Evolutionary conservation across 2,329 filamentous ascomycete genomes (phyloP).

Genomic region (Hansfordia pulvinata): DNA sequence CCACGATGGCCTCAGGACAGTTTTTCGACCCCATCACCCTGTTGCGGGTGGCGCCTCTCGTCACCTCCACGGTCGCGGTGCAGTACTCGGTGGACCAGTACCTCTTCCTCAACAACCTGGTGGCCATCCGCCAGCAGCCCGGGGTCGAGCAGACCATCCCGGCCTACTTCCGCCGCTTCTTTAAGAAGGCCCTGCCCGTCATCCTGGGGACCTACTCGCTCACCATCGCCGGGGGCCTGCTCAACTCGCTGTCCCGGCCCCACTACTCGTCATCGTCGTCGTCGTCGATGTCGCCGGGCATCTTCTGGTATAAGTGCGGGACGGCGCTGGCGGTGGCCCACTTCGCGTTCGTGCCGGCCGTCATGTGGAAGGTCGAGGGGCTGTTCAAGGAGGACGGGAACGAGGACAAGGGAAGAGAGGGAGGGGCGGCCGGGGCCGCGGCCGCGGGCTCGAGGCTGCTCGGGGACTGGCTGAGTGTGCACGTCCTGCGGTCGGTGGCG

Average conservation of each 20-base stretch:
- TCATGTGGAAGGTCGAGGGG: constrained; percentile 14
- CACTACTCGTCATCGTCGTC: background rate
- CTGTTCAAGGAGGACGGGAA: constrained; percentile 11
- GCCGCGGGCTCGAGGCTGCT: constrained; percentile 9
- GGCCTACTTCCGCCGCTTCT: constrained; percentile 26
- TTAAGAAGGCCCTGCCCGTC: constrained; percentile 15
- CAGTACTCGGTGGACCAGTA: constrained; percentile 30
- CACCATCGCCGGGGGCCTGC: constrained; percentile 12
- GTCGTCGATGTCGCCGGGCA: constrained; percentile 5
- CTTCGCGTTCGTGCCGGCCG: constrained; percentile 16
- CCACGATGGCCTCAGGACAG: constrained; percentile 21
- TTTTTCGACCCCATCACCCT: constrained; percentile 23
- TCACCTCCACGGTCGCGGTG: constrained; percentile 31
- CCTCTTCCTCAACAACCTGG: constrained; percentile 24
- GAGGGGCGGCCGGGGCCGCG: too few relatives aligned
- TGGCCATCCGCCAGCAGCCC: constrained; percentile 13
- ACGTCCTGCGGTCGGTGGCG: constrained; percentile 12
- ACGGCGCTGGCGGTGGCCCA: constrained; percentile 15
- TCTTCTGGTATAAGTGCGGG: constrained; percentile 17
- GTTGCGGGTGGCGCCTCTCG: constrained; percentile 27
- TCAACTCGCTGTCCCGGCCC: constrained; percentile 10
- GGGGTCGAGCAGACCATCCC: constrained; percentile 23
- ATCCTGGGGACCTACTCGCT: constrained; percentile 14
- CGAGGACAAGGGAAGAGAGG: too few relatives aligned
- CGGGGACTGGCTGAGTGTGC: constrained; percentile 14